phyloP scores from a whole-genome alignment of 1,284 basidiomycete genomes.

The Boletus semigastroideus region DNA sequence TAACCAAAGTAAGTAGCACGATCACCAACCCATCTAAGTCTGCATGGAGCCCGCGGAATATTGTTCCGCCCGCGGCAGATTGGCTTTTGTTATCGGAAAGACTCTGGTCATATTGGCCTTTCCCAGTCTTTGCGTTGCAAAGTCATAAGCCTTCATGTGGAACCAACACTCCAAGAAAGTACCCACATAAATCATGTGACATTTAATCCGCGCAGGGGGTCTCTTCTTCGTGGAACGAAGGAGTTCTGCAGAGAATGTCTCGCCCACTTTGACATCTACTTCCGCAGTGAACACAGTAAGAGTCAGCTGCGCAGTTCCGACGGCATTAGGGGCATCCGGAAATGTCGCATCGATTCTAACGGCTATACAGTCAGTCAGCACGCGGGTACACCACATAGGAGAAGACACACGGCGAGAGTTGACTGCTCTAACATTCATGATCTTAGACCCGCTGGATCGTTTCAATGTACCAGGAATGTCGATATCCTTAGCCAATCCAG shows the following conservation, averaged over 20 bases:
- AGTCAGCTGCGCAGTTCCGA: constrained; percentile 59
- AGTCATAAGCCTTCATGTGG: neutral
- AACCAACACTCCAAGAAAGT: neutral
- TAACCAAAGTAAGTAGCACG: neutral
- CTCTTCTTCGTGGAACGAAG: constrained; percentile 92
- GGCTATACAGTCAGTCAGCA: constrained; percentile 37
- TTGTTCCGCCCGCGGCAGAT: constrained; percentile 55
- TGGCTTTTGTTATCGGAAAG: constrained; percentile 63
- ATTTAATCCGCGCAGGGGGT: constrained; percentile 71
- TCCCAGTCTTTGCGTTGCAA: constrained; percentile 60
- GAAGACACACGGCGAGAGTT: constrained; percentile 18
- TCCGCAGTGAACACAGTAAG: constrained; percentile 82
- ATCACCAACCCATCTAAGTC: constrained; percentile 62
- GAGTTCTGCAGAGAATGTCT: constrained; percentile 73
- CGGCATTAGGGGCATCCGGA: constrained; percentile 77
- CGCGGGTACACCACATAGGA: too few relatives aligned
- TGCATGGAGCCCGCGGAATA: constrained; percentile 76
- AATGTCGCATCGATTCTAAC: constrained; percentile 82
- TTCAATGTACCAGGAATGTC: constrained; percentile 41
- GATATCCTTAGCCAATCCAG: constrained; percentile 57
- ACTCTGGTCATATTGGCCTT: constrained; percentile 80
- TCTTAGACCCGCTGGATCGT: constrained; percentile 7
- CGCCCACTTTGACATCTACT: constrained; percentile 67
- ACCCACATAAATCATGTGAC: constrained; percentile 83
- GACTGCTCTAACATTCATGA: constrained; percentile 18